phyloP scores from a whole-genome alignment of 2,329 filamentous ascomycete genomes.

The Fusarium denticulatum region DNA sequence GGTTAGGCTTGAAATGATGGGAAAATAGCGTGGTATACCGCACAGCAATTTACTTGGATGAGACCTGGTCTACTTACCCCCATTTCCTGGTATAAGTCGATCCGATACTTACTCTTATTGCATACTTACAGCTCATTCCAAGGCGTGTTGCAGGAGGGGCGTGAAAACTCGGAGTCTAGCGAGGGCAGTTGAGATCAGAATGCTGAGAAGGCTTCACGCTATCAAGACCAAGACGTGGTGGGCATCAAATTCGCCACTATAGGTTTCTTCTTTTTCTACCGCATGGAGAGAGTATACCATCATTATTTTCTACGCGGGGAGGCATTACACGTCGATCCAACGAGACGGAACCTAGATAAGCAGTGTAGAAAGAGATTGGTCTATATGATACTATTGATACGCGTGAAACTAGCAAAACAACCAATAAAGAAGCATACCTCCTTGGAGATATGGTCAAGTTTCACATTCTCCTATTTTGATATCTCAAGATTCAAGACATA shows the following conservation, averaged over 20 bases:
- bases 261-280: background rate
- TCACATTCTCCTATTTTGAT: fast-evolving
- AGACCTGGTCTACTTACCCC: background rate
- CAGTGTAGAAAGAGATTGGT: background rate
- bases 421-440: background rate
- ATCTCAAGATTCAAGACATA: background rate
- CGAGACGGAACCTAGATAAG: background rate
- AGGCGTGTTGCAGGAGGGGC: too few relatives aligned
- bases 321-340: background rate
- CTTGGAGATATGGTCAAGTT: too few relatives aligned
- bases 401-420: fast-evolving
- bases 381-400: fast-evolving
- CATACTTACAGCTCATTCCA: fast-evolving
- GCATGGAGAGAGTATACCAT: too few relatives aligned
- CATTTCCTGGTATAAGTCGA: too few relatives aligned
- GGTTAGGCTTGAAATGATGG: background rate
- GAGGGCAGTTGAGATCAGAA: background rate
- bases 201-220: fast-evolving
- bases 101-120: fast-evolving
- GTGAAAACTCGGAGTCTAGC: too few relatives aligned
- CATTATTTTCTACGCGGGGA: background rate
- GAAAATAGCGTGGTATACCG: background rate
- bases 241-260: fast-evolving
- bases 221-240: background rate
- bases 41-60: background rate